phyloP scores from a whole-genome alignment of 768 basidiomycete species.

The Tulasnella sp. region DNA sequence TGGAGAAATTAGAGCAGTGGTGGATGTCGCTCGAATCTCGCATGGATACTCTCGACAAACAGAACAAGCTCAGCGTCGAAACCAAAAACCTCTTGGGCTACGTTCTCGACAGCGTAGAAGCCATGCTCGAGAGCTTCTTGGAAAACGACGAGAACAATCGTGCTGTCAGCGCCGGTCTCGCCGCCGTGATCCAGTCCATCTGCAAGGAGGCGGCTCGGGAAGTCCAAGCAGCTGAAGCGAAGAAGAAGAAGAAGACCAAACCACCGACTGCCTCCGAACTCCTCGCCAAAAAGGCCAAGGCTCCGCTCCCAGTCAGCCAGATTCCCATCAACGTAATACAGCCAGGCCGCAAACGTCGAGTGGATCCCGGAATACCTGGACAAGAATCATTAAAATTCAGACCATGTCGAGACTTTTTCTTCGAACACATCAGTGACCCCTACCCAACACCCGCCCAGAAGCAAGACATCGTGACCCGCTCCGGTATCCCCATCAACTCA shows the following conservation, averaged over 20 bases:
- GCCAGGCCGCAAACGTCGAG: slow-evolving; percentile 4
- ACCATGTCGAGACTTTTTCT: slow-evolving; percentile 16
- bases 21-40: not conserved
- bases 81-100: not conserved
- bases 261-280: not conserved
- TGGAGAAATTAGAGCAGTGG: not conserved
- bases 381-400: slow-evolving; percentile 13
- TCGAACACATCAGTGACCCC: slow-evolving; percentile 17
- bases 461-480: not conserved
- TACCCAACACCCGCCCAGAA: slow-evolving; percentile 17
- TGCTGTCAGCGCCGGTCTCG: not conserved
- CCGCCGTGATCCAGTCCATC: not conserved
- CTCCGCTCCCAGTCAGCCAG: not conserved
- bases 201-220: not conserved
- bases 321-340: not conserved
- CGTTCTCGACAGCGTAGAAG: not conserved
- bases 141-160: not conserved
- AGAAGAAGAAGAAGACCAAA: not conserved
- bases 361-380: slow-evolving; percentile 3
- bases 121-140: not conserved
- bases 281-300: not conserved
- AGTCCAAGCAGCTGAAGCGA: not conserved
- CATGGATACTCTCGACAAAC: not conserved
- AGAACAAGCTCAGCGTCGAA: not conserved
- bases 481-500: slow-evolving; percentile 6